Base-by-base conservation (phyloP, 177 flowering plant genomes). In the Telopea speciosissima region DNA sequence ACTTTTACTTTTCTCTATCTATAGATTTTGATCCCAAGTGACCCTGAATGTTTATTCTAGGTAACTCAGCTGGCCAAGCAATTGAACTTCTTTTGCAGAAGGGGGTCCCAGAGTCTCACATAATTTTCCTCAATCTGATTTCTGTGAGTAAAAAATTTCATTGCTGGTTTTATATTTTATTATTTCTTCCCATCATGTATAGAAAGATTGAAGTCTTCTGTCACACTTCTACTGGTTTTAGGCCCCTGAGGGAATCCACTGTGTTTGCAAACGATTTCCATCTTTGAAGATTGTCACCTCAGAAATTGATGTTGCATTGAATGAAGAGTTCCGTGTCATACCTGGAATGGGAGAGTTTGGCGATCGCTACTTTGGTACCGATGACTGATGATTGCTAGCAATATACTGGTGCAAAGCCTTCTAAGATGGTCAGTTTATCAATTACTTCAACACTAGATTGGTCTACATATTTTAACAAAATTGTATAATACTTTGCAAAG, bases 281-380 rank as follows among this genome's bases (percentile, higher is more conserved):
- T 80, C 87, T 10, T 69, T 95, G 76, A 95, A 91, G 73, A 90
- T 93, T 54, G 97, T 95, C 49, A 95, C 97, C 6, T 93, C 97
- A 0, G 98, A 95, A 84, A 95, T 95, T 65, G 99, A 95, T 73
- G 83, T 68, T 69, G 76, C 86, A 17, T 61, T 93, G 71, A 91
- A 95, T 70, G 96, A 90, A 56, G 98, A 90, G 69, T 93, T 73
- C 69, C 93, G 97, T 44, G 98, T 95, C 6, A 85, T 95, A 69
- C 99, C 99, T 10, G 99, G 99, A 7, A 25, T 95, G 94, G 99
- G 99, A 45, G 98, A 93, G 81, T 95, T 95, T 74, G 99, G 98
- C 2, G 99, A 95, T 70, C 96, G 99, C 23, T 95, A 93, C 83
- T 95, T 95, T 70, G 98, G 99, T 71, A 95, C 99, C 14, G 99